Evolutionary conservation across 1,139 yeast species (phyloP).

Genomic region (Geotrichum carabidarum): DNA sequence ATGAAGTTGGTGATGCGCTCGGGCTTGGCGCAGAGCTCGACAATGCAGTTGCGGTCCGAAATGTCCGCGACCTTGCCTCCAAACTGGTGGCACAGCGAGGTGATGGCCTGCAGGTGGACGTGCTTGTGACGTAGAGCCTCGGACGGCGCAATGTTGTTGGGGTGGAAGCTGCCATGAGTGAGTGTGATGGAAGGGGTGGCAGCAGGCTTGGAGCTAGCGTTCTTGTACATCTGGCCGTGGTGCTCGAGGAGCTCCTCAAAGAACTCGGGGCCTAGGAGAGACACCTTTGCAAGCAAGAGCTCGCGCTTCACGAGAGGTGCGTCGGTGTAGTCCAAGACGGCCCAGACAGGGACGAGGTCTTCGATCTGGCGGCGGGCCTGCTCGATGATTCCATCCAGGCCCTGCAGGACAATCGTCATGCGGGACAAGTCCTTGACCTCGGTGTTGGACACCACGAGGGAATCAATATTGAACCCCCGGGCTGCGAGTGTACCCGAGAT

Average conservation of each 20-base stretch:
- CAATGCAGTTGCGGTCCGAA: conserved; percentile 87
- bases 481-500: conserved; percentile 96
- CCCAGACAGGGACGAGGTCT: conserved; percentile 96
- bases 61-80: conserved; percentile 93
- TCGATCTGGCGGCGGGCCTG: conserved; percentile 99
- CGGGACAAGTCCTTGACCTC: conserved; percentile 93
- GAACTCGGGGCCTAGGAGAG: conserved; percentile 92
- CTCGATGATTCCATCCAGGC: conserved; percentile 93
- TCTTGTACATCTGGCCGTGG: conserved; percentile 50
- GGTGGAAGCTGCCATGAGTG: conserved; percentile 50
- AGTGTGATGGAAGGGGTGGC: conserved; percentile 24
- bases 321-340: conserved; percentile 88
- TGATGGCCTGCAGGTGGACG: conserved; percentile 77
- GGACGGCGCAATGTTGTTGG: conserved; percentile 82
- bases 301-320: conserved; percentile 89
- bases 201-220: conserved; percentile 27
- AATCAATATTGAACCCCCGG: conserved; percentile 95
- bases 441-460: conserved; percentile 92
- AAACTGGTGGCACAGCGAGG: conserved; percentile 74
- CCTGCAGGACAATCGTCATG: conserved; percentile 92
- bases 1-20: conserved; percentile 80
- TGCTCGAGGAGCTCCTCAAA: conserved; percentile 90
- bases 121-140: conserved; percentile 94
- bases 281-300: conserved; percentile 81
- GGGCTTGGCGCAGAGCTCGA: conserved; percentile 92